Evolutionary conservation across 495 filamentous ascomycete species (phyloP).

Genomic region (Neurospora sp.): DNA sequence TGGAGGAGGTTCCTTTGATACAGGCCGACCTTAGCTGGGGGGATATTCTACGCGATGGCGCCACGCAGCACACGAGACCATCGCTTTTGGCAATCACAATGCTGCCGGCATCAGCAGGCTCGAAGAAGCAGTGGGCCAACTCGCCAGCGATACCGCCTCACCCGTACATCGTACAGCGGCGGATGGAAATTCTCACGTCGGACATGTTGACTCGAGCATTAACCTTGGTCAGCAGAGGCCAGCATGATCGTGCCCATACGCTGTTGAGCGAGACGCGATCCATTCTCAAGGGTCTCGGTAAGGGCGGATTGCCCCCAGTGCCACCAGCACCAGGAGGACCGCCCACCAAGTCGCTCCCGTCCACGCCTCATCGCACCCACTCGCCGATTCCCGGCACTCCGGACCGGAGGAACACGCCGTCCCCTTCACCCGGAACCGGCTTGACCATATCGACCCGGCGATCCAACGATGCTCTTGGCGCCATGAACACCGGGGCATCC

Average conservation of each 20-base stretch:
- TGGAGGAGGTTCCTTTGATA: constrained; percentile 92
- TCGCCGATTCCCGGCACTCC: constrained; percentile 36
- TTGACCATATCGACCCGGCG: constrained; percentile 7
- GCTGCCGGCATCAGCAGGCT: constrained; percentile 64
- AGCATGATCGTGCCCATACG: constrained; percentile 88
- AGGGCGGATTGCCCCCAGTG: constrained; percentile 90
- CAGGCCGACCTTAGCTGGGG: constrained; percentile 93
- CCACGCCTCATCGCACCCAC: constrained; percentile 36
- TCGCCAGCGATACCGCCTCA: constrained; percentile 89
- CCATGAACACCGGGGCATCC: constrained; percentile 45
- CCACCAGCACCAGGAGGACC: constrained; percentile 22
- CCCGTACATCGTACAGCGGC: constrained; percentile 87
- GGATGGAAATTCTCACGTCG: constrained; percentile 96
- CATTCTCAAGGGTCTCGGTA: constrained; percentile 91
- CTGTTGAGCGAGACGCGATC: constrained; percentile 86
- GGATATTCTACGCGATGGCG: constrained; percentile 87
- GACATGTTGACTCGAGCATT: constrained; percentile 95
- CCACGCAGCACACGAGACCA: constrained; percentile 76
- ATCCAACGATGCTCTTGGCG: constrained; percentile 34
- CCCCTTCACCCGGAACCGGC: constrained; percentile 27
- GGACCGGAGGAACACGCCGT: constrained; percentile 40
- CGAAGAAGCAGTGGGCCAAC: constrained; percentile 51
- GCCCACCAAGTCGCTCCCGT: constrained; percentile 34
- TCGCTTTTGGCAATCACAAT: constrained; percentile 97
- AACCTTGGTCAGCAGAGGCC: constrained; percentile 80